phyloP scores from a whole-genome alignment of 2,329 filamentous ascomycete genomes.

The Fusarium sambucinum region DNA sequence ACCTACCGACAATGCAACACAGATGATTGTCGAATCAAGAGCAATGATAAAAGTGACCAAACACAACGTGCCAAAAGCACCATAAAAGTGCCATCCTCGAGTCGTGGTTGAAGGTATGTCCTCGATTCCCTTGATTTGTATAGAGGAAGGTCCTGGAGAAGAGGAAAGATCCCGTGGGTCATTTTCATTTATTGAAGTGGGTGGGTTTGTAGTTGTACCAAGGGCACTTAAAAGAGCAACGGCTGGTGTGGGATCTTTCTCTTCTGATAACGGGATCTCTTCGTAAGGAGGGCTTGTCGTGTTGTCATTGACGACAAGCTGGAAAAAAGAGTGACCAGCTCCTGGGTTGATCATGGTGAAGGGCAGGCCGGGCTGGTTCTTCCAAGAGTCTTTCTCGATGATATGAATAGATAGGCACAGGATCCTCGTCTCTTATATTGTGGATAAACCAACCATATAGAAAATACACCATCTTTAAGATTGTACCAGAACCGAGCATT shows the following conservation, averaged over 20 bases:
- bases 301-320: background rate
- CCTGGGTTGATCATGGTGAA: constrained; percentile 1
- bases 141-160: background rate
- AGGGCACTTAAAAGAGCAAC: background rate
- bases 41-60: constrained; percentile 44
- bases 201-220: background rate
- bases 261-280: background rate
- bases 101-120: background rate
- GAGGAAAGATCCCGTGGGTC: background rate
- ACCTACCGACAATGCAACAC: constrained; percentile 41
- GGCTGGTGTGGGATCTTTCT: background rate
- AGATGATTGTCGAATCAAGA: constrained; percentile 45
- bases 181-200: background rate
- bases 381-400: background rate
- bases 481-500: background rate
- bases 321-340: background rate
- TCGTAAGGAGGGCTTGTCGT: no score
- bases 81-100: constrained; percentile 40
- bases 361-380: background rate
- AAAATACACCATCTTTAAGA: constrained; percentile 1
- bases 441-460: background rate
- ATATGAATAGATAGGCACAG: background rate
- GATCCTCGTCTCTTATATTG: background rate
- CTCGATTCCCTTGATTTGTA: background rate
- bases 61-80: constrained; percentile 43